These are phyloP conservation scores for Metschnikowia baotianmanensis DNA, from an alignment of 805 yeast genomes.

Conservation along the genomic window DNA sequence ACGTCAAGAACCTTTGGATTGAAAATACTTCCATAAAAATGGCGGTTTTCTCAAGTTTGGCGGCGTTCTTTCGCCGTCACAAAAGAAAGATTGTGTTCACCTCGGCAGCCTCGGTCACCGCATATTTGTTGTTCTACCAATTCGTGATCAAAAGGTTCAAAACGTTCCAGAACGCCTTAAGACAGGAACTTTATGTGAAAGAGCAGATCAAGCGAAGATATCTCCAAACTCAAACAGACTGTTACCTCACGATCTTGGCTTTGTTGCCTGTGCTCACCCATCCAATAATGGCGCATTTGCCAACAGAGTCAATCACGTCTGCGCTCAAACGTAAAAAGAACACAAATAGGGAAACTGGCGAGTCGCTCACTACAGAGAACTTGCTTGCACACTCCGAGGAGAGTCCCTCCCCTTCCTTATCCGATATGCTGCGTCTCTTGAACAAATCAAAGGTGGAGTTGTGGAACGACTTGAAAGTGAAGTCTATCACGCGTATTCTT, in stretches of 20 bases:
- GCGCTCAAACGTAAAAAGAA: constrained; percentile 62
- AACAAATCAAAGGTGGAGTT: constrained; percentile 46
- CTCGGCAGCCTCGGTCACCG: constrained; percentile 33
- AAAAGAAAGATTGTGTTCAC: constrained; percentile 36
- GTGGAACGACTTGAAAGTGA: constrained; percentile 79
- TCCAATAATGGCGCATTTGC: constrained; percentile 58
- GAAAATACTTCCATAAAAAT: constrained; percentile 15
- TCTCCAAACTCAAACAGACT: constrained; percentile 89
- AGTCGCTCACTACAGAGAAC: constrained; percentile 44
- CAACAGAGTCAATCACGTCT: constrained; percentile 71
- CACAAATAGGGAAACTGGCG: constrained; percentile 33
- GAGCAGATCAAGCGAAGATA: constrained; percentile 72
- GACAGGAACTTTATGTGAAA: constrained; percentile 41
- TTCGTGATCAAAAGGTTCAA: constrained; percentile 38
- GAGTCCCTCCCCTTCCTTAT: constrained; percentile 18
- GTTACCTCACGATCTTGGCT: constrained; percentile 78
- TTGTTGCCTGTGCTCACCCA: constrained; percentile 72
- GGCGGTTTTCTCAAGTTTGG: constrained; percentile 42
- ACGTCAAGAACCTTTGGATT: neutral
- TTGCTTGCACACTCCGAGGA: constrained; percentile 34
- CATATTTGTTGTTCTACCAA: constrained; percentile 37
- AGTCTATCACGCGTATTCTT: constrained; percentile 69
- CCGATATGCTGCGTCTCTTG: constrained; percentile 22
- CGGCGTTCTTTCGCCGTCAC: constrained; percentile 41
- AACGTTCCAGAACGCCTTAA: constrained; percentile 38